Percentiles rank a stretch among this genome's conserved stretches.
These are phyloP conservation scores for Chlamydomonas reinhardtii DNA, from an alignment of 163 green algal species.

Conservation along the genomic window DNA sequence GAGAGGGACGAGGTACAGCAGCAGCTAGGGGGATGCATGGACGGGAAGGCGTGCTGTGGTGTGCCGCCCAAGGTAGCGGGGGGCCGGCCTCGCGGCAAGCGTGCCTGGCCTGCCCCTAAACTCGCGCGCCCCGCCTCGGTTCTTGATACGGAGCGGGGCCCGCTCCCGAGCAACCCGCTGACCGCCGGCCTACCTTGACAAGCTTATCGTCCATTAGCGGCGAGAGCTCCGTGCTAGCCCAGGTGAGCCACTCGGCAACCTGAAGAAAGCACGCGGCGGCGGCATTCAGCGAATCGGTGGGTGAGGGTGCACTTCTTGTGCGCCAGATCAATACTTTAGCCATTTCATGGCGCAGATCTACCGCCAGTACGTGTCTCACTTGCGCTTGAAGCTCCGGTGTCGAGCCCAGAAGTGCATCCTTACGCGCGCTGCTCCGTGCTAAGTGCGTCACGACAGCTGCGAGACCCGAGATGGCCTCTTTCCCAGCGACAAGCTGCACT, in stretches of 20 bases:
- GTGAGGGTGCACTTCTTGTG: too few species aligned
- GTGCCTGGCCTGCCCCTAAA: too few species aligned
- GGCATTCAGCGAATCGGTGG: too few species aligned
- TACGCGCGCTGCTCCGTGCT: not conserved
- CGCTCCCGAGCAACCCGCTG: too few species aligned
- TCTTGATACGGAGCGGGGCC: too few species aligned
- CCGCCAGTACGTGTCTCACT: not conserved
- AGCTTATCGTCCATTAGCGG: slow-evolving; percentile 67
- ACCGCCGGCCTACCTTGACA: slow-evolving; percentile 44
- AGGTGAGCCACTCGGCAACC: slow-evolving; percentile 63
- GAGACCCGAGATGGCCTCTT: not conserved
- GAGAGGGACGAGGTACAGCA: too few species aligned
- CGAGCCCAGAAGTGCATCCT: not conserved
- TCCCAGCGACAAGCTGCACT: slow-evolving; percentile 2
- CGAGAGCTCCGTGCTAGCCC: slow-evolving; percentile 54
- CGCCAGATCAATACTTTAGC: not conserved
- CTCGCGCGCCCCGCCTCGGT: too few species aligned
- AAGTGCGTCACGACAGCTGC: slow-evolving; percentile 20
- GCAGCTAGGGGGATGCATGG: too few species aligned
- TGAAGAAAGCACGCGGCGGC: not conserved
- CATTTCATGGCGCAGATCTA: not conserved
- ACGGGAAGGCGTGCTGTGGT: too few species aligned
- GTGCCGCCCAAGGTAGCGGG: too few species aligned
- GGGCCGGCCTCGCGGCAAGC: too few species aligned
- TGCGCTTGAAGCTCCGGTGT: slow-evolving; percentile 26